Evolutionary conservation across 176 grass and related monocot genomes (phyloP), one percentile per base, ranked within the genome.

Genomic region (Pontederia crassipes): DNA sequence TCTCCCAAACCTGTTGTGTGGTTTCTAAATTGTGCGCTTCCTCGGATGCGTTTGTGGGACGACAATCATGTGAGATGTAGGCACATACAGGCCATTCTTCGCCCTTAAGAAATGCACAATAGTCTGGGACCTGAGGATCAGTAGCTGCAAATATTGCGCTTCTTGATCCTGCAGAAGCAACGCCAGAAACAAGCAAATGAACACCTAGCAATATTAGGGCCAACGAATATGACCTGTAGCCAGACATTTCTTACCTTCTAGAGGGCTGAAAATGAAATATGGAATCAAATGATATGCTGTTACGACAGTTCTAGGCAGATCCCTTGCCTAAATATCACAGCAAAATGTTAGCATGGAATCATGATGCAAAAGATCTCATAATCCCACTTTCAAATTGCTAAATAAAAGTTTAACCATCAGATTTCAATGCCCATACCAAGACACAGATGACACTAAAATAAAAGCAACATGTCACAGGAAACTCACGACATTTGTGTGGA

Each of bases 401-500:
- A 40, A 40, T 40, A 40, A 40, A 40, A 40, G 32, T 40, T 40
- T 40, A 40, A 40, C 32, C 32, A 40, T 40, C 32, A 40, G 6
- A 24, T 24, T 24, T 24, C 6, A 40, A 40, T 40, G 32, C 32
- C 6, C 32, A 40, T 40, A 7, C 32, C 32, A 40, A 40, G 2
- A 40, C 32, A 40, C 32, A 40, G 4, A 71, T 24, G 10, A 13
- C 12, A 54, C 8, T 57, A 74, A 48, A 13, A 62, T 61, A 14
- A 14, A 68, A 60, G 57, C 2, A 12, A 40, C 20, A 55, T 47
- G 59, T 10, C 12, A 48, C 10, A 26, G 49, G 46, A 53, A 47
- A 88, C 87, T 97, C 68, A 97, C 93, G 68, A 97, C 93, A 83
- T 97, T 97, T 0, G 93, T 97, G 65, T 88, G 73, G 24, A 97